Evolutionary conservation across 345 rosid species (phyloP).

Genomic region (Lepidium didymum): DNA sequence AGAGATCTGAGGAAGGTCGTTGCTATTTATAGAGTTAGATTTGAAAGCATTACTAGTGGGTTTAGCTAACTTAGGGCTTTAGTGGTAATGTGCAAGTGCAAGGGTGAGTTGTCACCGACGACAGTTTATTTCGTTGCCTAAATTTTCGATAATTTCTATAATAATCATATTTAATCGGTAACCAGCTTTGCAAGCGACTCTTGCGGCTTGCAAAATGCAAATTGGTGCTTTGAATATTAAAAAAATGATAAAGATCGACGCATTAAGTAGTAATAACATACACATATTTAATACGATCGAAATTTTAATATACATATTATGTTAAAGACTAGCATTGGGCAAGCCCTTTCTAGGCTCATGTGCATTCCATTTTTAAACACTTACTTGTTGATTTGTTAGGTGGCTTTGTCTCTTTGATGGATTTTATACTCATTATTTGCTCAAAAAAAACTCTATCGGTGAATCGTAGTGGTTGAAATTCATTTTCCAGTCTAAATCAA

Average conservation of each 20-base stretch:
- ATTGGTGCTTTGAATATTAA: slow-evolving; percentile 15
- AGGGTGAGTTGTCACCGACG: slow-evolving; percentile 21
- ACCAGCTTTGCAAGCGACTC: slow-evolving; percentile 13
- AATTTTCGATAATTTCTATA: not conserved
- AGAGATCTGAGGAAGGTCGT: slow-evolving; percentile 12
- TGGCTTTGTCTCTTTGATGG: slow-evolving; percentile 4
- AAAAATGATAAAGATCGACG: slow-evolving; percentile 8
- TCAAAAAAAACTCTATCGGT: not conserved
- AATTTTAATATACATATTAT: slow-evolving; percentile 8
- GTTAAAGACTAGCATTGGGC: slow-evolving; percentile 13
- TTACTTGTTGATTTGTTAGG: slow-evolving; percentile 14
- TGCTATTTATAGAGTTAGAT: slow-evolving; percentile 25
- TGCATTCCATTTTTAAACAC: slow-evolving; percentile 13
- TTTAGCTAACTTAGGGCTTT: slow-evolving; percentile 13
- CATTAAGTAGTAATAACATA: slow-evolving; percentile 6
- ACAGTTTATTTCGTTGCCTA: slow-evolving; percentile 18
- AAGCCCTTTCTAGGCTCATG: slow-evolving; percentile 23
- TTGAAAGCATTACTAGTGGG: slow-evolving; percentile 6
- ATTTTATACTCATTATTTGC: not conserved
- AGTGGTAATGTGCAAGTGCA: slow-evolving; percentile 23
- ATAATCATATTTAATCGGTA: slow-evolving; percentile 3
- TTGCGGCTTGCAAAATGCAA: slow-evolving; percentile 26
- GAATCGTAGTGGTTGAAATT: not conserved
- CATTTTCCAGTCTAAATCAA: not conserved
- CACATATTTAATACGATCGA: slow-evolving; percentile 19